Base-by-base conservation (phyloP, 257 asterid species). In the Osmanthus fragrans region DNA sequence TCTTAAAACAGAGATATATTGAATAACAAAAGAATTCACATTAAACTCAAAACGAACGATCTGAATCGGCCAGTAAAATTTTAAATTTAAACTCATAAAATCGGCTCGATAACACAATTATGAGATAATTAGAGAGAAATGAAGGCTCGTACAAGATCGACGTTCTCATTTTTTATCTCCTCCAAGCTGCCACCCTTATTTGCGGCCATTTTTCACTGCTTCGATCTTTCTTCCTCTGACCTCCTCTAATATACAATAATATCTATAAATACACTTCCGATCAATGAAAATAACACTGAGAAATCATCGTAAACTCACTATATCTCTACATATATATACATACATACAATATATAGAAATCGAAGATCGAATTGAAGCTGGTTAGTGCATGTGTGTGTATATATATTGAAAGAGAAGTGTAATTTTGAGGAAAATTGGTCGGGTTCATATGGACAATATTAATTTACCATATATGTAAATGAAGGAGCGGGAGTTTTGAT, bases 151-250 rank as follows among this genome's bases (percentile, higher is more conserved):
- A 91, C 97, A 63, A 91, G 88, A 82, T 91, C 97, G 4, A 89
- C 86, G 56, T 82, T 89, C 85, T 91, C 96, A 76, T 86, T 91
- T 81, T 85, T 88, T 30, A 91, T 87, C 47, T 85, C 94, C 72
- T 91, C 93, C 78, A 91, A 78, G 70, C 79, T 83, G 56, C 75
- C 49, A 58, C 30, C 67, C 32, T 23, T 58, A 30, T 21, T 60
- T 60, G 16, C 18, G 18, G 68, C 68, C 68, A 60, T 60, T 60
- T 21, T 60, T 3, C 4, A 39, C 45, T 39, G 9, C 16, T 10
- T n/a, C 11, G 6, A 21, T 19, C 3, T 56, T 15, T 45, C 51
- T 45, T 45, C 16, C 51, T 45, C 19, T 15, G 51, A 45, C 12
- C 51, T 12, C 51, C 51, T 45, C 18, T 0, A 12, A 45, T 45